phyloP scores from a whole-genome alignment of 2,329 filamentous ascomycete genomes.

The Verticillium klebahnii region DNA sequence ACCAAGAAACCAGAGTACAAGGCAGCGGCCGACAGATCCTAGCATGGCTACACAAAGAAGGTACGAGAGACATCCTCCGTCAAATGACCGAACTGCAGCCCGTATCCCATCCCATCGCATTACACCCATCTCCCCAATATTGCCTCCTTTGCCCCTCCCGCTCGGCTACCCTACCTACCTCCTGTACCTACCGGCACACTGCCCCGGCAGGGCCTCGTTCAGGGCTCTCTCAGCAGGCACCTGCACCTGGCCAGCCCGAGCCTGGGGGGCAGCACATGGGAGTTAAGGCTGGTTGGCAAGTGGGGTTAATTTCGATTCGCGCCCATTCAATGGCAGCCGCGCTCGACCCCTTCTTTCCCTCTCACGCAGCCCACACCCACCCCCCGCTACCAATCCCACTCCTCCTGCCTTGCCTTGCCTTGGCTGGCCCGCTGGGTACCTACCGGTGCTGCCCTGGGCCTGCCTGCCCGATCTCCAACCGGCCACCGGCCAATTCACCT shows the following conservation, averaged over 20 bases:
- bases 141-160: constrained; percentile 8
- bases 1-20: not conserved
- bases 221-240: not conserved
- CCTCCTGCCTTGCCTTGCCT: not conserved
- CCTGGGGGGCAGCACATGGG: not conserved
- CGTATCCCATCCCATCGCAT: not conserved
- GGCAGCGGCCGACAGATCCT: not conserved
- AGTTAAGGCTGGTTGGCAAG: constrained; percentile 8
- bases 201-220: not conserved
- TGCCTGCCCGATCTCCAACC: not conserved
- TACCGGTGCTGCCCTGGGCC: not conserved
- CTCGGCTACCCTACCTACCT: not conserved
- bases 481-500: not conserved
- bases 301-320: constrained; percentile 17
- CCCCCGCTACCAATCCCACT: not conserved
- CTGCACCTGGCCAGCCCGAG: not conserved
- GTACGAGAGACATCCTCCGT: not conserved
- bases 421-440: not conserved
- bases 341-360: constrained; percentile 9
- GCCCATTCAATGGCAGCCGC: constrained; percentile 11
- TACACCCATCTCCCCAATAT: not conserved
- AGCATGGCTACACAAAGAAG: not conserved
- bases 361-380: not conserved
- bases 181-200: not conserved
- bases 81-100: not conserved